Percentiles rank a stretch among this genome's conserved stretches.
phyloP scores from a whole-genome alignment of 495 filamentous ascomycete species.

The Trichoderma erinaceum region DNA sequence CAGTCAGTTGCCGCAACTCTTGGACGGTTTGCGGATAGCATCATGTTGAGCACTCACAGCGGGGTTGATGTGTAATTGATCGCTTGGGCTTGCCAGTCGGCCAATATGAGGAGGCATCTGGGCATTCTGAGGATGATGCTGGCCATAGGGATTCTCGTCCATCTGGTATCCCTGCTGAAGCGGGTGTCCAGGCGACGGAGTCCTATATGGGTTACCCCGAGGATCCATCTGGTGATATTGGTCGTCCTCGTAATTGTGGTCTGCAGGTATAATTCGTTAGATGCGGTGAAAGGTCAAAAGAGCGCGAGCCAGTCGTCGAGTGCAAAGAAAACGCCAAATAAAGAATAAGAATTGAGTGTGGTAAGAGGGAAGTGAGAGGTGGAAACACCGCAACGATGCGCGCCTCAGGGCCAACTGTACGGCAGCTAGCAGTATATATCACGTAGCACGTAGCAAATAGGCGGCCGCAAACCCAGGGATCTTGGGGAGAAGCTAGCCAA shows the following conservation, averaged over 20 bases:
- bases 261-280: background rate
- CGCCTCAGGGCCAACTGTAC: background rate
- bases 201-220: constrained; percentile 50
- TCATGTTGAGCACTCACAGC: constrained; percentile 16
- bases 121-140: constrained; percentile 51
- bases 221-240: constrained; percentile 41
- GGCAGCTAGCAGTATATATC: background rate
- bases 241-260: constrained; percentile 47
- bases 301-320: background rate
- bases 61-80: constrained; percentile 29
- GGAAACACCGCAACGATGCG: background rate
- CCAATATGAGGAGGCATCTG: constrained; percentile 48
- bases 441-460: background rate
- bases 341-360: background rate
- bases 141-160: constrained; percentile 57
- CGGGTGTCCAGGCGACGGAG: constrained; percentile 51
- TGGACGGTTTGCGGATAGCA: background rate
- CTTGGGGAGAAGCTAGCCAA: background rate
- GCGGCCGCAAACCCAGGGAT: background rate
- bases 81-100: constrained; percentile 36
- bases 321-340: background rate
- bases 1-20: constrained; percentile 15
- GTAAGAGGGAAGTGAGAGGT: background rate
- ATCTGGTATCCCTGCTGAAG: constrained; percentile 61
- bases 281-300: background rate